Base-by-base conservation (phyloP, 352 stramenopile genomes). In the Phytophthora cryptogea region DNA sequence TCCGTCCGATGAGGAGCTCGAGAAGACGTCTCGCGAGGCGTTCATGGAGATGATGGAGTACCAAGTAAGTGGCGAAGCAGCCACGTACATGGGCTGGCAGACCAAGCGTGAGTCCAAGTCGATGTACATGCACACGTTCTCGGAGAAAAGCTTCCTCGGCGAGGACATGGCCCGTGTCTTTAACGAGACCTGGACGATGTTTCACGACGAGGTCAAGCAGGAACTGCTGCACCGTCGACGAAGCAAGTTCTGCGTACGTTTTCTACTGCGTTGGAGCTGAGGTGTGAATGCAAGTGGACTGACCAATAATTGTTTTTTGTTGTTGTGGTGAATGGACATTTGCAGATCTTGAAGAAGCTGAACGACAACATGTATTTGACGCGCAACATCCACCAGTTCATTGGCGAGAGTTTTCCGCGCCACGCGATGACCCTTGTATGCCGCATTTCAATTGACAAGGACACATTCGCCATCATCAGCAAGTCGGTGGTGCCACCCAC, bases 371-470 rank as follows among this genome's bases (percentile, higher is more conserved):
- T 92, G 81, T 89, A 88, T 59, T 59, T 94, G 47, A 94, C 83
- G 20, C 80, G 84, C 55, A 90, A 94, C 50, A 94, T 94, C 63
- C 84, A 94, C 66, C 84, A 94, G 61, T 94, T 94, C 66, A 90
- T 91, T 48, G 84, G 84, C 35, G 84, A 94, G 66, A 92, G 82
- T 69, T 94, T 94, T 54, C 83, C 84, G 37, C 82, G 84, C 45
- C 84, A 94, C 58, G 80, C 84, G 6, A 92, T 94, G 79, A 89
- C 78, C 27, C 74, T 94, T 9, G 79, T 94, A 57, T 90, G 78
- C 28, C 82, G 84, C 48, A 83, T 94, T 63, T 92, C 78, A 31
- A 88, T 94, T 63, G 84, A 94, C 59, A 79, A 86, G 52, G 74
- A 94, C 70, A 90, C 70, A 17, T 94, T 89, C 37, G 84, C 75